Evolutionary conservation across 176 grass and related monocot species (phyloP).

Genomic region (Musa schizocarpa): DNA sequence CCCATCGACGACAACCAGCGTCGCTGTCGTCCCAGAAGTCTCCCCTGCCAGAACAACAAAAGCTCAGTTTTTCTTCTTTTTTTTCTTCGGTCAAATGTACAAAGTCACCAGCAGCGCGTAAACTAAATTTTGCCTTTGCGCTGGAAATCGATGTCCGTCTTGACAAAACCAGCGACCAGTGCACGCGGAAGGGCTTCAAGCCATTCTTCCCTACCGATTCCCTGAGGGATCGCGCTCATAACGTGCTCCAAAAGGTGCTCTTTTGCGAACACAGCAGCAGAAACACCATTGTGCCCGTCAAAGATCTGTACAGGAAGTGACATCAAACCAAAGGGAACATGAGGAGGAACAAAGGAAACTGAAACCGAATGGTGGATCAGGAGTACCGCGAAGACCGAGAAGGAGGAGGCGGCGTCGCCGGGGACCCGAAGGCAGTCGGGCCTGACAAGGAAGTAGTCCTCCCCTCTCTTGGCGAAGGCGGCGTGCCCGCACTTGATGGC

Average conservation of each 20-base stretch:
- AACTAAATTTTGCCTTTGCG: conserved; percentile 48
- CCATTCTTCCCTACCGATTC: conserved; percentile 76
- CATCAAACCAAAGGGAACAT: not conserved
- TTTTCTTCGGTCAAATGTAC: not conserved
- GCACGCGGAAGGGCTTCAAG: conserved; percentile 68
- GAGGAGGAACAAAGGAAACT: not conserved
- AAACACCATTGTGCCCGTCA: conserved; percentile 91
- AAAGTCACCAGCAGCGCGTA: not conserved
- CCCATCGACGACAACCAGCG: conserved; percentile 74
- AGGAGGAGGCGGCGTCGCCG: conserved; percentile 50
- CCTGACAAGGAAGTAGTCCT: conserved; percentile 90
- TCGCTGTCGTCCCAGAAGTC: conserved; percentile 82
- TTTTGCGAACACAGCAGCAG: conserved; percentile 85
- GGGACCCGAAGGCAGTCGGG: conserved; percentile 74
- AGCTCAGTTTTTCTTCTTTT: conserved; percentile 9
- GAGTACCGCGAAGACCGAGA: conserved; percentile 90
- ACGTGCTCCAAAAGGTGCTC: conserved; percentile 89
- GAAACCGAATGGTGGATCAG: not conserved
- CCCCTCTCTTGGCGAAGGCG: conserved; percentile 84
- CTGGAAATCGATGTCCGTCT: conserved; percentile 95
- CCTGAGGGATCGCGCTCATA: conserved; percentile 82
- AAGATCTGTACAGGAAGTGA: conserved; percentile 42
- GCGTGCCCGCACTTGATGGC: conserved; percentile 64
- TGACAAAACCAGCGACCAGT: conserved; percentile 92
- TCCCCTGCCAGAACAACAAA: conserved; percentile 42